These are phyloP conservation scores for Phytopythium sindhum DNA, from an alignment of 352 stramenopile species.

Conservation along the genomic window DNA sequence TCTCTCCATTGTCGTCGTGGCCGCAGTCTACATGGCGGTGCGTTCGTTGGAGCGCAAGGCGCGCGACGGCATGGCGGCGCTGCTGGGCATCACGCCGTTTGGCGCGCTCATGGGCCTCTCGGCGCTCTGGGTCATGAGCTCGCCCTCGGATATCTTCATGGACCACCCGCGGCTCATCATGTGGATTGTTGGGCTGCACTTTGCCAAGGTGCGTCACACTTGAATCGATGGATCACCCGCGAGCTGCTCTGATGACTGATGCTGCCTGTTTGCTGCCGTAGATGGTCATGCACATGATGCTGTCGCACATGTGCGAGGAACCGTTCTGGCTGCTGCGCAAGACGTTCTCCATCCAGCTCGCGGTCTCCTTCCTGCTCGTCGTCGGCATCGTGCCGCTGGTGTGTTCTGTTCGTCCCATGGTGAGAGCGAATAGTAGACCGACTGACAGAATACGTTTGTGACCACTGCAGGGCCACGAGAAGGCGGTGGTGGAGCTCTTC, in stretches of 20 bases:
- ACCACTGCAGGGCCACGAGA: constrained; percentile 50
- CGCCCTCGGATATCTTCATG: constrained; percentile 76
- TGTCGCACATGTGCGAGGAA: constrained; percentile 84
- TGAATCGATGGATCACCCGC: neutral
- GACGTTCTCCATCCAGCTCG: constrained; percentile 67
- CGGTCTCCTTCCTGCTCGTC: constrained; percentile 61
- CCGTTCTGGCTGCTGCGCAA: constrained; percentile 84
- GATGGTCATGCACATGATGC: constrained; percentile 91
- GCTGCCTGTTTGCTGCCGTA: constrained; percentile 12
- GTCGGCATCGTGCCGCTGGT: constrained; percentile 74
- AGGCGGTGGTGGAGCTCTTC: constrained; percentile 68
- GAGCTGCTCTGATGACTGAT: neutral
- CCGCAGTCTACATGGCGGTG: constrained; percentile 60
- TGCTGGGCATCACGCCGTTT: constrained; percentile 68
- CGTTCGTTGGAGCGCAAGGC: constrained; percentile 54
- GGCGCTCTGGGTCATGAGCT: constrained; percentile 74
- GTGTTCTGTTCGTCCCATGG: constrained; percentile 11
- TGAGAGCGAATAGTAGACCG: neutral
- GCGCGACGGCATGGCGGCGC: constrained; percentile 54
- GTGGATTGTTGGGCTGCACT: constrained; percentile 80
- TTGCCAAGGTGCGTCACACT: constrained; percentile 55
- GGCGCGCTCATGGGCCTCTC: constrained; percentile 61
- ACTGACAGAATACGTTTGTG: constrained; percentile 2
- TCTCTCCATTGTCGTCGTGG: constrained; percentile 1
- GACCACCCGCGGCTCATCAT: constrained; percentile 83